Percentiles rank a stretch among this genome's conserved stretches.
Conservation (phyloP, 768 basidiomycete genomes). For the Suillus ampliporus region DNA sequence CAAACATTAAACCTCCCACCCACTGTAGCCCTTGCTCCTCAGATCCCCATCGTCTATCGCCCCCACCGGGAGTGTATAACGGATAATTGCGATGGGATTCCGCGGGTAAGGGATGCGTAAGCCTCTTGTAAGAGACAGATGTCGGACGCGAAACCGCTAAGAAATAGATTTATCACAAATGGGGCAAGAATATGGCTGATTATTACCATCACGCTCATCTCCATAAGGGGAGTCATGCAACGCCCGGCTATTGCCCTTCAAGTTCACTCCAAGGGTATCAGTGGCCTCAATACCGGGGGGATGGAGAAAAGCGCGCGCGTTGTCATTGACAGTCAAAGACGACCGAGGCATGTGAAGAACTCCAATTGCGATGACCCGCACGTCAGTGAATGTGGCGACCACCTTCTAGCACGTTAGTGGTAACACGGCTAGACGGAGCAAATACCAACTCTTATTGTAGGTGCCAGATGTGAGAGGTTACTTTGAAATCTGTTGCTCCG, state of each 20-base stretch:
- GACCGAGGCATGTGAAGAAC: slow-evolving; percentile 63
- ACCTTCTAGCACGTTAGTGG: slow-evolving; percentile 46
- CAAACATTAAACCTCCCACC: slow-evolving; percentile 76
- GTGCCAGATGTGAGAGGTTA: slow-evolving; percentile 70
- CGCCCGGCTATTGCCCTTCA: not conserved
- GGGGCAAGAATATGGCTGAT: slow-evolving; percentile 4
- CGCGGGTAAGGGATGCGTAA: slow-evolving; percentile 64
- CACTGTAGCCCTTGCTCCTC: slow-evolving; percentile 70
- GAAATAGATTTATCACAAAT: slow-evolving; percentile 9
- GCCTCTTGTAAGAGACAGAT: slow-evolving; percentile 42
- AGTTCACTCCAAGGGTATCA: slow-evolving; percentile 12
- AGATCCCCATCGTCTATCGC: slow-evolving; percentile 69
- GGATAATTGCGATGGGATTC: slow-evolving; percentile 67
- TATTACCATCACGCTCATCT: slow-evolving; percentile 16
- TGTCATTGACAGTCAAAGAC: slow-evolving; percentile 62
- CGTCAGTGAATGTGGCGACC: slow-evolving; percentile 71
- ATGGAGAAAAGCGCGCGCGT: slow-evolving; percentile 70
- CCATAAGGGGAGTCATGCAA: not conserved
- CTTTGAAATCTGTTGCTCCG: slow-evolving; percentile 59
- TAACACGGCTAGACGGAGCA: slow-evolving; percentile 15
- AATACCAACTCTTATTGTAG: slow-evolving; percentile 63
- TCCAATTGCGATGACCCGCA: slow-evolving; percentile 75
- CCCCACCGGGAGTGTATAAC: slow-evolving; percentile 71
- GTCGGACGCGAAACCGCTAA: slow-evolving; percentile 9
- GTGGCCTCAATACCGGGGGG: slow-evolving; percentile 64